Conservation (phyloP, 106 monocot species). For the Platanthera zijinensis region DNA sequence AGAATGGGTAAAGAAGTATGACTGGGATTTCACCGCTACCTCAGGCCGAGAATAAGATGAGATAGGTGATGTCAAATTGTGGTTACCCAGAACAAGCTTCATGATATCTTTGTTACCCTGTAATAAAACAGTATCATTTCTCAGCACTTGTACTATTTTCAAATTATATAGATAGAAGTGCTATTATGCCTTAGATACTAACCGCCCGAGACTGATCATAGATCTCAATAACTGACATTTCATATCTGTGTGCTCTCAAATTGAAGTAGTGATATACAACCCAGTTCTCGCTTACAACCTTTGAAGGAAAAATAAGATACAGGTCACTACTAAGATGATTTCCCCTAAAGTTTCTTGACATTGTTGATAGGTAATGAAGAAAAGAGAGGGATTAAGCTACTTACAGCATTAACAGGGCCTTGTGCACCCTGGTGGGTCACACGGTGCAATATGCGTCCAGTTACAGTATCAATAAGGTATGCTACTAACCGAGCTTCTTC, state of each 20-base stretch:
- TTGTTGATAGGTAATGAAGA: neutral
- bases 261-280: slow-evolving; percentile 99
- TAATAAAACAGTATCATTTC: slow-evolving; percentile 6
- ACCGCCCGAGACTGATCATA: slow-evolving; percentile 97
- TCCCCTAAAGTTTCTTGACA: slow-evolving; percentile 6
- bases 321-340: neutral
- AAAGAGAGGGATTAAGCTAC: slow-evolving; percentile 11
- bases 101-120: slow-evolving; percentile 93
- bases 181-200: slow-evolving; percentile 13
- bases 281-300: slow-evolving; percentile 98
- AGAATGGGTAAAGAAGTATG: slow-evolving; percentile 93
- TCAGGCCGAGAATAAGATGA: slow-evolving; percentile 82
- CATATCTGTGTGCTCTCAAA: slow-evolving; percentile 94
- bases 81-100: slow-evolving; percentile 90
- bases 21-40: slow-evolving; percentile 71
- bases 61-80: slow-evolving; percentile 80
- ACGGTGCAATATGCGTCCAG: slow-evolving; percentile 87
- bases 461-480: slow-evolving; percentile 90
- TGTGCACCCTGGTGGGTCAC: slow-evolving; percentile 89
- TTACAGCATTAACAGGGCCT: slow-evolving; percentile 93
- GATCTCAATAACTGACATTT: slow-evolving; percentile 96
- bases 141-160: neutral
- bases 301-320: slow-evolving; percentile 12
- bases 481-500: slow-evolving; percentile 81
- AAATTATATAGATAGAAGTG: neutral